Evolutionary conservation across 139 green algal species (phyloP).

Genomic region (Chlamydomonas eustigma): DNA sequence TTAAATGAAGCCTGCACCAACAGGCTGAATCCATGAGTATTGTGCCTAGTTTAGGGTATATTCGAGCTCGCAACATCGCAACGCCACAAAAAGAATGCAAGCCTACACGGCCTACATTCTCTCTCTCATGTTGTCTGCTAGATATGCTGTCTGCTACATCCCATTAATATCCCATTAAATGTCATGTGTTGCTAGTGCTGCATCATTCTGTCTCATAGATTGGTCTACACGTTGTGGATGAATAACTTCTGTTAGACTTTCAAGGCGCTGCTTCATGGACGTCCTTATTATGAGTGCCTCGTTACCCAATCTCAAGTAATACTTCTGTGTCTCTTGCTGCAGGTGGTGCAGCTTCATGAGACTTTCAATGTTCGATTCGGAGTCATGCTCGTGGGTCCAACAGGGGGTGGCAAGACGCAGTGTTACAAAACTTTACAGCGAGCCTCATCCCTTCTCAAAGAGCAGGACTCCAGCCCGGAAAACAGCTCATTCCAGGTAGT

Average conservation of each 20-base stretch:
- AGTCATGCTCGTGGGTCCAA: conserved; percentile 75
- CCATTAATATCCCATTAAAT: no score
- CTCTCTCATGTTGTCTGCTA: no score
- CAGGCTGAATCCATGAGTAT: no score
- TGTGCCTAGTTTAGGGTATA: no score
- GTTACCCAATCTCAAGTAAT: neutral
- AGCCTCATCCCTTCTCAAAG: conserved; percentile 5
- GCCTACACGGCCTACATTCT: no score
- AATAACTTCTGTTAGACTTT: neutral
- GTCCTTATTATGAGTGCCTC: conserved; percentile 8
- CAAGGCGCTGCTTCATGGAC: neutral
- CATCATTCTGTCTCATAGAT: conserved; percentile 6
- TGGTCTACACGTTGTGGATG: neutral
- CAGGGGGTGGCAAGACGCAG: conserved; percentile 69
- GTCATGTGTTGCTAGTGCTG: no score
- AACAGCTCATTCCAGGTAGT: neutral
- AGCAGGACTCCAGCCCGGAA: neutral
- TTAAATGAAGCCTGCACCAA: no score
- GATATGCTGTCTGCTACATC: no score
- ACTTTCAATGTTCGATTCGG: conserved; percentile 79
- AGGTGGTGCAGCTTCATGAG: conserved; percentile 71
- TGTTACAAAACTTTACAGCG: conserved; percentile 52
- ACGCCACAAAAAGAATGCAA: no score
- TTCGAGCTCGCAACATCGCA: no score
- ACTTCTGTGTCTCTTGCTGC: neutral